phyloP scores from a whole-genome alignment of 768 basidiomycete genomes.

The Exsudoporus frostii region DNA sequence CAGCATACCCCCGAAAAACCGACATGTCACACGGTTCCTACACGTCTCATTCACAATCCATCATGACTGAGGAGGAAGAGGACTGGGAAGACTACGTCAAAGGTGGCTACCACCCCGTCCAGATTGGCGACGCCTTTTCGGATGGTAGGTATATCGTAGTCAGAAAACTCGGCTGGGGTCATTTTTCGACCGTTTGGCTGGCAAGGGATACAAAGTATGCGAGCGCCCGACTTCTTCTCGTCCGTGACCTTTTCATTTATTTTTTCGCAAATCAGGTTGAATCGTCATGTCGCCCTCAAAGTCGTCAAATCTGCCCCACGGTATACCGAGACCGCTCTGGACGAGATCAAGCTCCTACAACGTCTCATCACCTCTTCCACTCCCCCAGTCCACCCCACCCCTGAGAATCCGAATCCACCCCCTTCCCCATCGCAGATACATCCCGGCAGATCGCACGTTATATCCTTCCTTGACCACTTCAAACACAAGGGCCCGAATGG shows the following conservation, averaged over 20 bases:
- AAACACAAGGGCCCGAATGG: constrained; percentile 96
- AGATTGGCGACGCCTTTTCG: constrained; percentile 89
- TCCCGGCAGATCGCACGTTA: constrained; percentile 90
- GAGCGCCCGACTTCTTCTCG: constrained; percentile 1
- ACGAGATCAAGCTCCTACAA: constrained; percentile 98
- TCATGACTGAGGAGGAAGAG: constrained; percentile 91
- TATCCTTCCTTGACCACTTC: constrained; percentile 97
- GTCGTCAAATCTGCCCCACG: constrained; percentile 96
- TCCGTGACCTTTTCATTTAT: no score
- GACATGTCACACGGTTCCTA: constrained; percentile 71
- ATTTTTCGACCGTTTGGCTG: constrained; percentile 93
- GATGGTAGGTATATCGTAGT: constrained; percentile 87
- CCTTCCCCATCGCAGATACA: constrained; percentile 65
- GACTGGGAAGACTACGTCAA: constrained; percentile 88
- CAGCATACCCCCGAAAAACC: constrained; percentile 34
- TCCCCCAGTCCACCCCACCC: constrained; percentile 47
- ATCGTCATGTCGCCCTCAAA: constrained; percentile 97
- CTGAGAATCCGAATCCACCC: constrained; percentile 48
- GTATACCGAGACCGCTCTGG: constrained; percentile 97
- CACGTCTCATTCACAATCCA: constrained; percentile 69
- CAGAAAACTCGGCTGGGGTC: constrained; percentile 93
- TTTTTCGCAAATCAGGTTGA: constrained; percentile 54
- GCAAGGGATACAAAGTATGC: constrained; percentile 78
- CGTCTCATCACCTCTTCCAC: constrained; percentile 84
- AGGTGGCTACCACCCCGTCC: constrained; percentile 88